Percentiles rank a stretch among this genome's conserved stretches.
Evolutionary conservation across 306 rosid species (phyloP).

Genomic region (Boehmeria nivea): DNA sequence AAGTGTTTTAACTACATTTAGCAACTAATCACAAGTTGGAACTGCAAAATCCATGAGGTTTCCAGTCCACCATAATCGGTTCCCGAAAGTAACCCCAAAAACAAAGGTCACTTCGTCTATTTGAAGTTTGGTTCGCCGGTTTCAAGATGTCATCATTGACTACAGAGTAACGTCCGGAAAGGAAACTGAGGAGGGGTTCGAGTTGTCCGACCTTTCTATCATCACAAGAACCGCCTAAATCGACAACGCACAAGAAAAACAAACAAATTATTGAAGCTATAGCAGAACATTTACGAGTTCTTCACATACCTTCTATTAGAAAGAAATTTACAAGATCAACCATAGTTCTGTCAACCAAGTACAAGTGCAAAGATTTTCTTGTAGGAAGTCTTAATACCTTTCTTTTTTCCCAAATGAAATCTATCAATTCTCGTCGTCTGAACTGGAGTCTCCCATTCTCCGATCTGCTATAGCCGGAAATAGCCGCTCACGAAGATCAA

Average conservation of each 20-base stretch:
- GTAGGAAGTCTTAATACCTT: conserved; percentile 16
- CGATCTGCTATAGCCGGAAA: conserved; percentile 60
- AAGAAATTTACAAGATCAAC: neutral
- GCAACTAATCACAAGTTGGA: neutral
- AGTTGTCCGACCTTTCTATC: conserved; percentile 1
- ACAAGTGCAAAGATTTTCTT: neutral
- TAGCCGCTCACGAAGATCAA: conserved; percentile 42
- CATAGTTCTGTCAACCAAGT: neutral
- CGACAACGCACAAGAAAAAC: neutral
- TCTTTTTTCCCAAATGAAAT: conserved; percentile 24
- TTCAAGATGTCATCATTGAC: neutral
- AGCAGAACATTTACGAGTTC: too few species aligned
- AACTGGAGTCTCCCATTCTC: conserved; percentile 54
- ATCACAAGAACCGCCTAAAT: conserved; percentile 9
- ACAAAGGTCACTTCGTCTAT: neutral
- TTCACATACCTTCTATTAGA: too few species aligned
- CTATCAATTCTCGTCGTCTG: conserved; percentile 80
- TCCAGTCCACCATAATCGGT: neutral
- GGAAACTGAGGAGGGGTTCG: neutral
- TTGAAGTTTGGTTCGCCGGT: neutral
- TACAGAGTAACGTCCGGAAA: too few species aligned
- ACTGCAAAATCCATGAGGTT: neutral
- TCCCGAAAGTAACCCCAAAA: conserved; percentile 1
- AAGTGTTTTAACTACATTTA: neutral
- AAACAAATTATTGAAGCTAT: too few species aligned